Evolutionary conservation across 163 green algal species (phyloP), one percentile per base, ranked within the genome.

Genomic region (Scenedesmus sp.): DNA sequence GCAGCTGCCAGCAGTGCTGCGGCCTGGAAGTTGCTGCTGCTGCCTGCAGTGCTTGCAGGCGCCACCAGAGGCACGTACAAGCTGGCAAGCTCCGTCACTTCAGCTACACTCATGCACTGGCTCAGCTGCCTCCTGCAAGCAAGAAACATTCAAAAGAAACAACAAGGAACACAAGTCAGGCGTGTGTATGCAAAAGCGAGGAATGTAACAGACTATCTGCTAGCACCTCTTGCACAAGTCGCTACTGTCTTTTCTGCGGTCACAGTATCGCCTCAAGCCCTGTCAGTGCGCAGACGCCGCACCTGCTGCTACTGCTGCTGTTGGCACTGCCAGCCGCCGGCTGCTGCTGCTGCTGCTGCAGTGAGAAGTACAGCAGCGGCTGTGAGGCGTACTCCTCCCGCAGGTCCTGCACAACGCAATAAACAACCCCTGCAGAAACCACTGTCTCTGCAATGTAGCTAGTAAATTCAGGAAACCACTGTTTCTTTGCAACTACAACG

Each of bases 1-100:
- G 93, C 95, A 2, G 94, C 90, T 0, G 94, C 96, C 64, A 96
- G 95, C 55, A 97, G 59, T 3, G 95, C 95, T 54, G 86, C 92
- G 23, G 86, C 89, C 34, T 97, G 94, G 86, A 94, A 97, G 81
- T n/a, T n/a, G 52, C 60, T 60, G 79, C 26, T 2, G 23, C 56
- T 13, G 60, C 81, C 34, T 2, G n/a, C 0, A 0, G 60, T 10
- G 20, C 59, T n/a, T 0, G 79, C 20, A 26, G 95, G 94, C 13
- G 90, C 83, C 46, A 91, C 70, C 67, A 97, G 59, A 1, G 94
- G 93, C 13, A 95, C 67, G 86, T 96, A 97, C 16, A 96, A 74
- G 86, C 88, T 90, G 67, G 88, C 94, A 9, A 92, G 86, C 84
- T 94, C 87, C 12, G 86, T 55, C 5, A 97, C 73, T 23, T 90